Conservation (phyloP, 345 rosid genomes). For the Aegle marmelos region DNA sequence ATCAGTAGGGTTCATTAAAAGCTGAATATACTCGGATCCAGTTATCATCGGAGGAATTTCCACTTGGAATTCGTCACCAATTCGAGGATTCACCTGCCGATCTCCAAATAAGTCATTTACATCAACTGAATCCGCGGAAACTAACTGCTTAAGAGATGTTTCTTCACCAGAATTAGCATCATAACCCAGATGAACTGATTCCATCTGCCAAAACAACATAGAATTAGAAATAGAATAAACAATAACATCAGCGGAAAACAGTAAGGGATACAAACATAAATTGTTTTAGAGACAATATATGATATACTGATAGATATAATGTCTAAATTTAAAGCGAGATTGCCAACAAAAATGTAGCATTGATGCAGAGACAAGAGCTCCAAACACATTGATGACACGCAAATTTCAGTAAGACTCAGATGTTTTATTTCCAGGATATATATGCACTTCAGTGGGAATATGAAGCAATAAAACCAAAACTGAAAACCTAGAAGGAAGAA, state of each 20-base stretch:
- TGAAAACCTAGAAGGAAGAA: conserved; percentile 8
- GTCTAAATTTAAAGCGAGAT: background rate
- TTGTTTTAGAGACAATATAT: background rate
- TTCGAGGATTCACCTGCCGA: conserved; percentile 48
- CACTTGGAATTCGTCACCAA: conserved; percentile 64
- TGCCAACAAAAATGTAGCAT: background rate
- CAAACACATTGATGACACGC: background rate
- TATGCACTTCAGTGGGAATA: background rate
- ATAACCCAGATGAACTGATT: conserved; percentile 28
- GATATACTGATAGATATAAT: conserved; percentile 11
- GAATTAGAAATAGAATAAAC: background rate
- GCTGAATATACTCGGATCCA: conserved; percentile 32
- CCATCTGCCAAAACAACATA: conserved; percentile 31
- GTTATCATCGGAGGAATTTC: conserved; percentile 62
- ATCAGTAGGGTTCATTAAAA: conserved; percentile 38
- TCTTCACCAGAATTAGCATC: conserved; percentile 34
- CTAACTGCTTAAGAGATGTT: conserved; percentile 23
- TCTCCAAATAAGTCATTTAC: conserved; percentile 45
- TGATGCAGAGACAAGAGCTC: background rate
- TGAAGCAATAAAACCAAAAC: background rate
- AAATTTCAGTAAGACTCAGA: background rate
- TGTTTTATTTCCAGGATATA: background rate
- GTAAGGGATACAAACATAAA: background rate
- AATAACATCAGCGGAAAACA: background rate
- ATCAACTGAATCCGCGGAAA: conserved; percentile 35